A percentile compares a stretch with the other conserved stretches of the same genome.
phyloP scores from a whole-genome alignment of 164 flowering plant species.

The Macadamia tetraphylla region DNA sequence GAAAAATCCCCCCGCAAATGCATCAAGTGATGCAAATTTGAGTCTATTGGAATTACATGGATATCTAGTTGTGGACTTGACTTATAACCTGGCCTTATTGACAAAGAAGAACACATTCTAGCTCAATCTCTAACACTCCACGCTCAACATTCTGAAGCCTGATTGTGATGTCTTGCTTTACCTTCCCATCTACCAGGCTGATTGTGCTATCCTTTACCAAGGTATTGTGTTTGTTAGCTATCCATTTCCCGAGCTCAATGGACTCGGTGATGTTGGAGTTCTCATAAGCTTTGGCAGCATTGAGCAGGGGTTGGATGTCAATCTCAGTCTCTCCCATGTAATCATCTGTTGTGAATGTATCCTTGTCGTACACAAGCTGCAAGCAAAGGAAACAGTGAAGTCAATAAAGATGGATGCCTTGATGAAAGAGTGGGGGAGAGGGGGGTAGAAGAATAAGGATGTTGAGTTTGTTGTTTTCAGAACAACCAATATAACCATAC shows the following conservation, averaged over 20 bases:
- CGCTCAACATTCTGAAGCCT: conserved; percentile 78
- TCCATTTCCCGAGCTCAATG: conserved; percentile 64
- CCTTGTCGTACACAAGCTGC: conserved; percentile 93
- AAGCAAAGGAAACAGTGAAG: conserved; percentile 4
- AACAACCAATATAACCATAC: background rate
- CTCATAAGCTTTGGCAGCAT: conserved; percentile 74
- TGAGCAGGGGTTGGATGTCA: conserved; percentile 72
- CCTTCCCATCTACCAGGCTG: conserved; percentile 37
- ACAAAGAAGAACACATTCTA: conserved; percentile 35
- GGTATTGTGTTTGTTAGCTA: conserved; percentile 58
- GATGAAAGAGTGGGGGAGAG: no score
- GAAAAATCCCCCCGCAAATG: background rate
- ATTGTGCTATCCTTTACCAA: conserved; percentile 59
- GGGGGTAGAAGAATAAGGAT: background rate
- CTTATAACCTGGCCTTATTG: conserved; percentile 12
- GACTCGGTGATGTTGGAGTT: conserved; percentile 33
- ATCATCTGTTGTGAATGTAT: conserved; percentile 74
- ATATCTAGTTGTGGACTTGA: background rate
- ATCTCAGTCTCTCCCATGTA: conserved; percentile 95
- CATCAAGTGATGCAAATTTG: background rate
- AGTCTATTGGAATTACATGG: background rate
- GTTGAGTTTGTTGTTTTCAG: no score
- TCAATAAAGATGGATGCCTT: no score
- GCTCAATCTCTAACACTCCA: conserved; percentile 46
- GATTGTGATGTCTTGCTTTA: conserved; percentile 27